phyloP scores from a whole-genome alignment of 2,329 filamentous ascomycete genomes.

The Talaromyces sp. region DNA sequence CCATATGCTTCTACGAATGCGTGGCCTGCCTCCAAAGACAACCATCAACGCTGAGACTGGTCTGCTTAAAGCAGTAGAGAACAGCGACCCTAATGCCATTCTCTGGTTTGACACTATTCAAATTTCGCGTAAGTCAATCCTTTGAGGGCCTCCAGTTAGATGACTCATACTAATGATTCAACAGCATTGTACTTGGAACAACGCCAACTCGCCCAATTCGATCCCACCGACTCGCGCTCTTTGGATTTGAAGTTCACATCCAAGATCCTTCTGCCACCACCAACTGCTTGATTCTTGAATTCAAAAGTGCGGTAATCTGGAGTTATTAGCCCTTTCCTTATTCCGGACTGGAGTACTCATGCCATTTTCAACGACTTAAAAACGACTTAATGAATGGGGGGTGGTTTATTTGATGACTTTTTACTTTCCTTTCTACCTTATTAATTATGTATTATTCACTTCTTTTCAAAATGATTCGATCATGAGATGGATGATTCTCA shows the following conservation, averaged over 20 bases:
- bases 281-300: neutral
- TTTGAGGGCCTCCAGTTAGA: neutral
- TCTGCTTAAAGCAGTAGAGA: constrained; percentile 39
- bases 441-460: constrained; percentile 2
- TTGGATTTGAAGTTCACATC: constrained; percentile 43
- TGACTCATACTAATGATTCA: constrained; percentile 8
- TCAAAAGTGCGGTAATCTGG: neutral
- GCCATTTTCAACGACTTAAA: neutral
- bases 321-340: neutral
- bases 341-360: neutral
- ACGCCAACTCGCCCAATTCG: constrained; percentile 39
- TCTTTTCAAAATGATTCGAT: neutral
- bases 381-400: neutral
- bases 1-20: constrained; percentile 59
- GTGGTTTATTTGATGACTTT: neutral
- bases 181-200: constrained; percentile 41
- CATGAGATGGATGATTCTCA: neutral
- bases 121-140: constrained; percentile 37
- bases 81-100: constrained; percentile 38
- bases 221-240: constrained; percentile 42
- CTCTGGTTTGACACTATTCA: constrained; percentile 46
- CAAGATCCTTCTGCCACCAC: constrained; percentile 28
- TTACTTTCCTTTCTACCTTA: neutral
- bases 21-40: constrained; percentile 47
- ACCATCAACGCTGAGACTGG: constrained; percentile 39